Percentiles rank a stretch among this genome's conserved stretches.
Conservation (phyloP, 2,329 filamentous ascomycete species). For the Colletotrichum costaricense region DNA sequence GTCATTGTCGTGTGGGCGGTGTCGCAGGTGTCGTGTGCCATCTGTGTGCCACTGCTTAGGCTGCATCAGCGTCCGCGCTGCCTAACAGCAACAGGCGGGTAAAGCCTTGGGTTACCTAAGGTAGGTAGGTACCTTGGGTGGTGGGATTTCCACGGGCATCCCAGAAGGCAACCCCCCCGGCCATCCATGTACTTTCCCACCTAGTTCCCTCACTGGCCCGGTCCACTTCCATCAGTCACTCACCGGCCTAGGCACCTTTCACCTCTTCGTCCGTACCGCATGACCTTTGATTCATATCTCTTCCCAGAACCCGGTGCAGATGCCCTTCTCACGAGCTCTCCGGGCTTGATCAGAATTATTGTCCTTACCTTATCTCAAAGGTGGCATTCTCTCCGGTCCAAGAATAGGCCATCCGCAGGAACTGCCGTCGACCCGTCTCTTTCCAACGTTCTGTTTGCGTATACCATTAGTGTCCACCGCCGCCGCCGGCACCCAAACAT, state of each 20-base stretch:
- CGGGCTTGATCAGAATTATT: conserved; percentile 12
- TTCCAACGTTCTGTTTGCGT: conserved; percentile 27
- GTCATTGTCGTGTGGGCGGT: not conserved
- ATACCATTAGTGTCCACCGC: conserved; percentile 23
- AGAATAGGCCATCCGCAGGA: not conserved
- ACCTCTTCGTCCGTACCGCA: conserved; percentile 28
- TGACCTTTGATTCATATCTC: conserved; percentile 32
- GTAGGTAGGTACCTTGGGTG: not conserved
- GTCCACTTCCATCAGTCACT: conserved; percentile 6
- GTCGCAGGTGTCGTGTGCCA: conserved; percentile 28
- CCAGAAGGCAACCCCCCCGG: not conserved
- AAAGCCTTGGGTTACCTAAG: not conserved
- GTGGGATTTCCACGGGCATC: not conserved
- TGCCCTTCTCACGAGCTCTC: conserved; percentile 35
- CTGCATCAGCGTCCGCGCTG: conserved; percentile 30
- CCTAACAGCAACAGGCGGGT: conserved; percentile 29
- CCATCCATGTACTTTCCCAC: conserved; percentile 11
- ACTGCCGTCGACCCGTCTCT: not conserved
- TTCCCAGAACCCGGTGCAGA: conserved; percentile 21
- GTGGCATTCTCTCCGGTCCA: not conserved
- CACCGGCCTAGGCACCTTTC: conserved; percentile 22
- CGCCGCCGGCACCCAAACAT: conserved; percentile 28
- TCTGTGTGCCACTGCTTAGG: conserved; percentile 14
- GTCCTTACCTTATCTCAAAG: not conserved
- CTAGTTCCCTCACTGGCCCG: conserved; percentile 16